Evolutionary conservation across 352 stramenopile genomes (phyloP), one percentile per base, ranked within the genome.

Genomic region (Blastocystis sp.): DNA sequence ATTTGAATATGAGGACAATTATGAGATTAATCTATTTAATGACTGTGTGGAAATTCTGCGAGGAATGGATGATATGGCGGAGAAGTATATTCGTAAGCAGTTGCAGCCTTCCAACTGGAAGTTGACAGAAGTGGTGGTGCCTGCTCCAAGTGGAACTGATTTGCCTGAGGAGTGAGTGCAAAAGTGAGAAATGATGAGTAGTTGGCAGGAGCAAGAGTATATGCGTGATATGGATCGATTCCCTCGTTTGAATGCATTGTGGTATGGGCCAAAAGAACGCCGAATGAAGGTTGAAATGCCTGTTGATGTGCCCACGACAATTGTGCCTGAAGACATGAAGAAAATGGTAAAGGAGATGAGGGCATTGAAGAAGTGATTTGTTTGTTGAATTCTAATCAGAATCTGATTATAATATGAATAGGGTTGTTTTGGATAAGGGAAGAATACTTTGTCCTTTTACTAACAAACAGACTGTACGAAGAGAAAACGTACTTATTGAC

Each of bases 1-100:
- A 19, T 81, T 81, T 40, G 70, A 81, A 56, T 81, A 81, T 56
- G 70, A 81, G 48, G 70, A 81, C 70, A 81, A 81, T 57, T 81
- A 81, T 27, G 70, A 81, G 42, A 62, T 81, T 37, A 81, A 81
- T 37, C 42, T 81, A n/a, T 81, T 81, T 40, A 81, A 81, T 40
- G 70, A 81, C 48, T 81, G 70, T 40, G 42, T 81, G 13, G 44
- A 24, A n/a, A 19, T 81, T 0, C 19, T 40, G 17, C 13, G 30
- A n/a, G 44, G 70, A 2, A 15, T 81, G 70, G 48, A 54, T 35
- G 24, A 64, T 24, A 66, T 66, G 22, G 70, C 70, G 5, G 70
- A 81, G 44, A 56, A 37, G 40, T 81, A 81, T 37, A 62, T 81
- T 30, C 48, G 40, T 33, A 27, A 81, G 15, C 42, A 60, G 51